Conservation (phyloP, 2,329 filamentous ascomycete genomes). For the Mycocentrospora acerina region DNA sequence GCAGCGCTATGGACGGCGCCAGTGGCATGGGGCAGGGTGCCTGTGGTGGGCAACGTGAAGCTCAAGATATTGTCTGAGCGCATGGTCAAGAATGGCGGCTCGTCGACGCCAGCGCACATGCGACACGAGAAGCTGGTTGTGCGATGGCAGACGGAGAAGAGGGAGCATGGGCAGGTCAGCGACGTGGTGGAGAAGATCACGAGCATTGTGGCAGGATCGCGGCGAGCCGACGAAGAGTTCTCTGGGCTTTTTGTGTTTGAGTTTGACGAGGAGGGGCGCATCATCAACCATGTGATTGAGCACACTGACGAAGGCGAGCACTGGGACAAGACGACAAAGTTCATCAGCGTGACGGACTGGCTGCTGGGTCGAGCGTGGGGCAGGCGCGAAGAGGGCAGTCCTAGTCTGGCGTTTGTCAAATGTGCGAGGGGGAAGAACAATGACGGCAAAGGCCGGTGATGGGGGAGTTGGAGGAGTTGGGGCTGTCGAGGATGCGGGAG, state of each 20-base stretch:
- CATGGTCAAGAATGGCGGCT: conserved; percentile 65
- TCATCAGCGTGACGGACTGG: conserved; percentile 94
- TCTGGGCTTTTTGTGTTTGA: conserved; percentile 93
- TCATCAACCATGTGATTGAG: conserved; percentile 89
- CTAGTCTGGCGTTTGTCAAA: conserved; percentile 45
- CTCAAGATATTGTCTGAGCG: conserved; percentile 87
- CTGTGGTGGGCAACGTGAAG: conserved; percentile 85
- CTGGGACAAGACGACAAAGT: conserved; percentile 80
- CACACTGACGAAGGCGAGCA: conserved; percentile 81
- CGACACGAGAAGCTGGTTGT: conserved; percentile 82
- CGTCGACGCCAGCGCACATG: conserved; percentile 38
- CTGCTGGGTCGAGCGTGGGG: conserved; percentile 75
- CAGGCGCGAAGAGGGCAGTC: conserved; percentile 45
- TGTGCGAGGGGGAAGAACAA: conserved; percentile 15
- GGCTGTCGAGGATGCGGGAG: not conserved
- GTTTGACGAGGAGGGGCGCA: conserved; percentile 83
- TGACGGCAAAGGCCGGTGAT: conserved; percentile 4
- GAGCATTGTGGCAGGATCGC: conserved; percentile 57
- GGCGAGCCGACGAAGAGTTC: conserved; percentile 64
- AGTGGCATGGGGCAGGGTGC: conserved; percentile 91
- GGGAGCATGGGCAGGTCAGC: conserved; percentile 46
- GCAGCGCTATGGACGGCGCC: conserved; percentile 95
- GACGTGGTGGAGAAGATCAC: conserved; percentile 58
- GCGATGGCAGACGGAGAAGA: conserved; percentile 72
- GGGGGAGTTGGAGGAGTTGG: not conserved